Evolutionary conservation across 1,139 yeast species (phyloP).

Genomic region (Diutina neorugosa): DNA sequence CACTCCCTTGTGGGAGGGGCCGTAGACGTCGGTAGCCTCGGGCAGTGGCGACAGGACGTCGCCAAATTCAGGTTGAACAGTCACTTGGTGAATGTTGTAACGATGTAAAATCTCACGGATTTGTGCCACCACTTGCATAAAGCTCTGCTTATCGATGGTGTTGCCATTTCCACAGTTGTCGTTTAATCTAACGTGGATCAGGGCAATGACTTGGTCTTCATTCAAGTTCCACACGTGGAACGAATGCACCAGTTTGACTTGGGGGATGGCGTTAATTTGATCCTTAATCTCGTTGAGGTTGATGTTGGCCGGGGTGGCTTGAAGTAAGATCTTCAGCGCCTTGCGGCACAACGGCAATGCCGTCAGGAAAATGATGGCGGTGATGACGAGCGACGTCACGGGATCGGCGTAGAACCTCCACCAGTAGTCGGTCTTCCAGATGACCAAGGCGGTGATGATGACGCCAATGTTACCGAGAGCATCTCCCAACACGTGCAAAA

Average conservation of each 20-base stretch:
- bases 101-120: conserved; percentile 73
- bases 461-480: conserved; percentile 95
- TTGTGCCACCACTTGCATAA: conserved; percentile 58
- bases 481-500: conserved; percentile 89
- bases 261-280: conserved; percentile 53
- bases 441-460: conserved; percentile 75
- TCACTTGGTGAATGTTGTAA: conserved; percentile 84
- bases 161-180: conserved; percentile 20
- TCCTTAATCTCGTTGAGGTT: conserved; percentile 64
- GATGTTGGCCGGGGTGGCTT: conserved; percentile 80
- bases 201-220: conserved; percentile 79
- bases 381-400: conserved; percentile 68
- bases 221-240: conserved; percentile 95
- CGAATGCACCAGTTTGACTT: conserved; percentile 82
- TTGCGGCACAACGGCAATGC: conserved; percentile 85
- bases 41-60: not conserved
- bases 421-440: conserved; percentile 83
- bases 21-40: not conserved
- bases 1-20: conserved; percentile 2
- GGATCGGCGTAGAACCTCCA: conserved; percentile 91
- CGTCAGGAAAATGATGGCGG: conserved; percentile 77
- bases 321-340: conserved; percentile 77
- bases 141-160: conserved; percentile 27
- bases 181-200: conserved; percentile 67
- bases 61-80: conserved; percentile 81